Percentiles rank a stretch among this genome's conserved stretches.
These are phyloP conservation scores for Talaromyces piceae DNA, from an alignment of 2,329 filamentous ascomycete species.

Conservation along the genomic window DNA sequence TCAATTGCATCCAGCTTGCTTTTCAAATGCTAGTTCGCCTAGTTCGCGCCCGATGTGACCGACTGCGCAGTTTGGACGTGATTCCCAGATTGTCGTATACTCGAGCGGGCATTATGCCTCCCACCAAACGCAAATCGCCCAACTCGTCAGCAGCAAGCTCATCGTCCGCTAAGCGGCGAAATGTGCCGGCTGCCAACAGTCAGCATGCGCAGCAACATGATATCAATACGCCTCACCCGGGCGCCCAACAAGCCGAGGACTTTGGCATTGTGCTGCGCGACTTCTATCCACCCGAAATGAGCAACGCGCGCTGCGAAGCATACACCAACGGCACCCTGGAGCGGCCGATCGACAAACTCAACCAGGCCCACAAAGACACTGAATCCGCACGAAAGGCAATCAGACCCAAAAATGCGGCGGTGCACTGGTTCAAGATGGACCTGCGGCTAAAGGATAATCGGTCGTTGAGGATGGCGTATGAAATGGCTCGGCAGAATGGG, in stretches of 20 bases:
- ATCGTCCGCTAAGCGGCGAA: not conserved
- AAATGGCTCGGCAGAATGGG: constrained; percentile 57
- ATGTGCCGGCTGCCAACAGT: not conserved
- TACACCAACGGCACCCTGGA: constrained; percentile 65
- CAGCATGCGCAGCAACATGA: not conserved
- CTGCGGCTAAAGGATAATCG: constrained; percentile 68
- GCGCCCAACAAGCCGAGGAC: constrained; percentile 36
- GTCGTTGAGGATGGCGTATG: constrained; percentile 58
- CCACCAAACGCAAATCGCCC: constrained; percentile 4
- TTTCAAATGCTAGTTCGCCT: no score
- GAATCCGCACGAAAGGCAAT: constrained; percentile 46
- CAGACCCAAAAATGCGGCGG: constrained; percentile 51
- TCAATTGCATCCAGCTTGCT: not conserved
- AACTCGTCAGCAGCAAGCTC: not conserved
- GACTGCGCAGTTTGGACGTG: no score
- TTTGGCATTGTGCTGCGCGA: constrained; percentile 62
- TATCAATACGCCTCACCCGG: constrained; percentile 20
- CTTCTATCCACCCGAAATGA: constrained; percentile 84
- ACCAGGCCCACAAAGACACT: constrained; percentile 56
- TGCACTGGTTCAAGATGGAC: constrained; percentile 90
- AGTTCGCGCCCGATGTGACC: no score
- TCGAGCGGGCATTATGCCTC: not conserved
- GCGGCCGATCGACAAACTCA: constrained; percentile 64
- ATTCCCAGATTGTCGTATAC: not conserved
- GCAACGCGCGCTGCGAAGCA: constrained; percentile 64